Percentiles rank a stretch among this genome's conserved stretches.
phyloP scores from a whole-genome alignment of 164 flowering plant species.

The Tinospora cordifolia region DNA sequence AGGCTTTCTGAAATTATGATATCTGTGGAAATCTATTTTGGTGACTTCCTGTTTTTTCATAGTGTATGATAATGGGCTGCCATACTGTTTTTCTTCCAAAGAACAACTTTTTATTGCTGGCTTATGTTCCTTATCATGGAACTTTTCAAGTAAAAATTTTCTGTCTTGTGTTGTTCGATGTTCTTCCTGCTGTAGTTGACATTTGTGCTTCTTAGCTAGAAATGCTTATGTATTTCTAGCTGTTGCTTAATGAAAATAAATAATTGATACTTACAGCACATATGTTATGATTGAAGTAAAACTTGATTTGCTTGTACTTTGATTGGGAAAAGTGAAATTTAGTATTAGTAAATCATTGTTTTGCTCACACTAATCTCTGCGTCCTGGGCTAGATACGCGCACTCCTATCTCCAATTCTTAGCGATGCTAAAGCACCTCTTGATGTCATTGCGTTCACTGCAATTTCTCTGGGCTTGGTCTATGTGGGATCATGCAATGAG shows the following conservation, averaged over 20 bases:
- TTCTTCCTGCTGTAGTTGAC: no score
- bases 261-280: no score
- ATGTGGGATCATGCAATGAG: conserved; percentile 92
- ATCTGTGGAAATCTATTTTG: not conserved
- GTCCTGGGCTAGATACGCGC: conserved; percentile 41
- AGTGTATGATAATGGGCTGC: not conserved
- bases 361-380: conserved; percentile 13
- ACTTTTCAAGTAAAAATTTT: no score
- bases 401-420: conserved; percentile 55
- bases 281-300: no score
- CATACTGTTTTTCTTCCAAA: not conserved
- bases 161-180: no score
- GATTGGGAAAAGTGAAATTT: not conserved
- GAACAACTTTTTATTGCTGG: not conserved
- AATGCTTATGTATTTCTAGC: no score
- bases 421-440: conserved; percentile 68
- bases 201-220: no score
- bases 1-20: conserved; percentile 1
- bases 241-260: no score
- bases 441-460: conserved; percentile 92
- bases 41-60: not conserved
- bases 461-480: conserved; percentile 81
- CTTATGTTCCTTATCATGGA: no score
- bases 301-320: no score
- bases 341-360: not conserved